Base-by-base conservation (phyloP, 1,139 yeast genomes). In the Protomyces gravidus region DNA sequence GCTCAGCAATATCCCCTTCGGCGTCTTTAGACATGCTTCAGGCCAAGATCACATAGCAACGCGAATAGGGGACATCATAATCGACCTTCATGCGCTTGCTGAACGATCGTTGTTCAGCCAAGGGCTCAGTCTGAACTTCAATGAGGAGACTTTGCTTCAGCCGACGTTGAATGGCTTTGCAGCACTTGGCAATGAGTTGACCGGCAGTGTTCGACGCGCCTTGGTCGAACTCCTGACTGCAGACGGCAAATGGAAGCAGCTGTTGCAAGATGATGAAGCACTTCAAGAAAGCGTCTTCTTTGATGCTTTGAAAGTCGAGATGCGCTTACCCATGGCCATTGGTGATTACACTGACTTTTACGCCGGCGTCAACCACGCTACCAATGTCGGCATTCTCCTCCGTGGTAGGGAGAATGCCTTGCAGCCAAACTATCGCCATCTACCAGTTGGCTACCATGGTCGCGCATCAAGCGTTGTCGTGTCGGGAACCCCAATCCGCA, bases 401-500 rank as follows among this genome's bases (percentile, higher is more conserved):
- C 19, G 42, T 15, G 42, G 42, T 23, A 36, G 17, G 19, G 42
- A 36, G 21, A 36, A 36, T 23, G 70, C 69, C 1, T 62, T 68
- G 21, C 65, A 66, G 28, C 68, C 67, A 27, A 68, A 68, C 58
- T 68, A 66, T 56, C 61, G 30, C 3, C 47, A 45, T 13, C n/a
- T 63, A 40, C 70, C 70, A 1, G 68, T 68, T 5, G 70, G 68
- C 5, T 68, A 68, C 50, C 70, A 68, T 32, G 70, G 70, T n/a
- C 62, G 70, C 30, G 68, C 69, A 13, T 63, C 66, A 25, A 65
- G 69, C 1, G 65, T 68, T 9, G 68, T 68, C 17, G 64, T 66
- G 5, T 66, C 70, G 9, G 70, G 70, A 2, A 68, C 70, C 3
- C 62, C 64, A 17, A 56, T 68, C 23, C 63, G 60, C n/a, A 61